Evolutionary conservation across 2,329 filamentous ascomycete genomes (phyloP).

Genomic region (Trichoderma sp.): DNA sequence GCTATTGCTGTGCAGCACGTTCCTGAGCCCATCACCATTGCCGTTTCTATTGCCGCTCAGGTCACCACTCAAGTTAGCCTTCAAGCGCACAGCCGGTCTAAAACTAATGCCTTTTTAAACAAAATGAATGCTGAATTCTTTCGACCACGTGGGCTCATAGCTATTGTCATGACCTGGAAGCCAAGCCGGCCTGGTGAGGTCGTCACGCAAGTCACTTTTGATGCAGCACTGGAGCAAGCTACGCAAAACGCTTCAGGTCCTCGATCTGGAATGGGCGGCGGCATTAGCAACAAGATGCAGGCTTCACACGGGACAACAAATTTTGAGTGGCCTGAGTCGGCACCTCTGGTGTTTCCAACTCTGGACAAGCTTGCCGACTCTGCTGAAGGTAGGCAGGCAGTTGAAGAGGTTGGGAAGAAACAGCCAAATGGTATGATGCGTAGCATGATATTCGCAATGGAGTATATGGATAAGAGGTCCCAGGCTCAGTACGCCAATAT

Average conservation of each 20-base stretch:
- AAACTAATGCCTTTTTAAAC: conserved; percentile 54
- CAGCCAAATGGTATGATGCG: conserved; percentile 8
- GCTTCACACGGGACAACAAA: conserved; percentile 35
- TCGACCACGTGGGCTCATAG: conserved; percentile 52
- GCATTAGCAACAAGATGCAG: conserved; percentile 29
- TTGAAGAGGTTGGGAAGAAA: conserved; percentile 7
- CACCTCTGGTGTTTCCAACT: conserved; percentile 48
- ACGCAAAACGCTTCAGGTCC: conserved; percentile 1
- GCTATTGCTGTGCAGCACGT: conserved; percentile 38
- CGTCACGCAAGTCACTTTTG: conserved; percentile 32
- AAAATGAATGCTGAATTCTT: conserved; percentile 56
- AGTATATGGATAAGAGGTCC: conserved; percentile 27
- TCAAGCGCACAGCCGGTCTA: conserved; percentile 39
- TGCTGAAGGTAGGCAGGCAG: background rate
- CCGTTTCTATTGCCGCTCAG: conserved; percentile 43
- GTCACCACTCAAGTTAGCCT: conserved; percentile 41
- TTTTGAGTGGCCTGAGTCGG: conserved; percentile 44
- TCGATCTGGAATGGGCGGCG: background rate
- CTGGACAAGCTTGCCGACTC: conserved; percentile 32
- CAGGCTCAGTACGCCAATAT: conserved; percentile 26
- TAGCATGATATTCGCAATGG: conserved; percentile 19
- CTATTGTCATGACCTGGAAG: conserved; percentile 51
- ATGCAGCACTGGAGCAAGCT: conserved; percentile 24
- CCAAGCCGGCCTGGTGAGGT: conserved; percentile 35
- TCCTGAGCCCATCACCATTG: conserved; percentile 40